Percentiles rank a stretch among this genome's conserved stretches.
These are phyloP conservation scores for Ligustrum vulgare DNA, from an alignment of 257 asterid species.

Conservation along the genomic window DNA sequence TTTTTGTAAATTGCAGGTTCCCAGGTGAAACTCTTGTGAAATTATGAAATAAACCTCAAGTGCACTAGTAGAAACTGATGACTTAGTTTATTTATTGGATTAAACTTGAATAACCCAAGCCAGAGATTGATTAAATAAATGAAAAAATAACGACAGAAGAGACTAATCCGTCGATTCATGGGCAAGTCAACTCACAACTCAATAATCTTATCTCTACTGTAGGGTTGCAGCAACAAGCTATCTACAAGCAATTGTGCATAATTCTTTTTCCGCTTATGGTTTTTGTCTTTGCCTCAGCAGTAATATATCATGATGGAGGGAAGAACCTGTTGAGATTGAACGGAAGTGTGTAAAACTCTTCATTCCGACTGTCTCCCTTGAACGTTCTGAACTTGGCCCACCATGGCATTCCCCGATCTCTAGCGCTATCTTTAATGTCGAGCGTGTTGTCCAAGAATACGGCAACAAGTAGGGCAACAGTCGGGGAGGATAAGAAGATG, in stretches of 20 bases:
- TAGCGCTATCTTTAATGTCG: conserved; percentile 84
- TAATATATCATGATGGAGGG: conserved; percentile 73
- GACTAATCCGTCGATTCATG: conserved; percentile 43
- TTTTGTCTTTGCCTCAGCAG: background rate
- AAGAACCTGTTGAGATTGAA: conserved; percentile 92
- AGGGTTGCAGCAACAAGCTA: background rate
- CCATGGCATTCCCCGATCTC: conserved; percentile 99
- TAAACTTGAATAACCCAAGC: conserved; percentile 56
- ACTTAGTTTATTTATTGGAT: conserved; percentile 32
- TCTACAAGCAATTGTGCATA: background rate
- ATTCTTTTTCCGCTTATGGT: conserved; percentile 8
- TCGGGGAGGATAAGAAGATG: conserved; percentile 77
- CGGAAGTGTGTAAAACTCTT: conserved; percentile 97
- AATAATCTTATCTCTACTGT: background rate
- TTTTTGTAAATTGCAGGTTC: background rate
- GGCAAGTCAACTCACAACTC: conserved; percentile 17
- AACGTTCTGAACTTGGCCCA: conserved; percentile 92
- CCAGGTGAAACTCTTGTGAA: background rate
- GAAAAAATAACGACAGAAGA: conserved; percentile 52
- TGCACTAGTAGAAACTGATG: conserved; percentile 11
- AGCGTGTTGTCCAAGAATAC: conserved; percentile 94
- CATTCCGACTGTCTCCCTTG: conserved; percentile 91
- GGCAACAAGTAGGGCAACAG: conserved; percentile 76
- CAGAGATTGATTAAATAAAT: conserved; percentile 36
- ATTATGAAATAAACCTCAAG: background rate